Base-by-base conservation (phyloP, 106 monocot genomes). In the Gastrodia elata region DNA sequence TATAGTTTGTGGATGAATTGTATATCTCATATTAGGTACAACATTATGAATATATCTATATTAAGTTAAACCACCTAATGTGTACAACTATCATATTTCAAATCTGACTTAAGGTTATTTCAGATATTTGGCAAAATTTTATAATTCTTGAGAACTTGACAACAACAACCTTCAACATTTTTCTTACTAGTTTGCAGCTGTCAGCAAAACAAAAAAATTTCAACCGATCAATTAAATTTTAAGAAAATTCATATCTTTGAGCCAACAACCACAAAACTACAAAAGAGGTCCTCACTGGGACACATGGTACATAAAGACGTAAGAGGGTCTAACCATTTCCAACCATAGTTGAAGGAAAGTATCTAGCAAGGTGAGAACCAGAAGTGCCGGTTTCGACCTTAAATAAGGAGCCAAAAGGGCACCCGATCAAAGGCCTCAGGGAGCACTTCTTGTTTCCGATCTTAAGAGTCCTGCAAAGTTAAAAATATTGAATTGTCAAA, bases 341-440 rank as follows among this genome's bases (percentile, higher is more conserved):
- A 61, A 41, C 15, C n/a, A 22, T 3, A 39, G 70, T 0, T 22
- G 36, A 65, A n/a, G 64, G 68, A 36, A 24, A 46, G 64, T 57
- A 78, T 7, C 75, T 78, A 15, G 77, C 80, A 33, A 93, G 65
- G 67, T 57, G 49, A 24, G 91, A 68, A 3, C 82, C 98, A 2
- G 71, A 70, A 0, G 84, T 32, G 22, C 85, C 83, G 35, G 52
- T 32, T 68, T 88, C 88, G 1, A 99, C 85, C 32, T 81, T 80
- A 52, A 99, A 99, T 39, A 85, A 64, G 5, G 98, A 82, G 7
- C 98, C 98, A 75, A 99, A 99, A 0, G 91, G 91, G 77, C 98
- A 85, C 14, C 98, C 93, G 16, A 99, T 75, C 24, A 99, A 77
- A 13, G 98, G 91, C 22, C 76, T 70, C 57, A 99, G 76, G 5